Conservation (phyloP, 768 basidiomycete species). For the Lyophyllum shimeji region DNA sequence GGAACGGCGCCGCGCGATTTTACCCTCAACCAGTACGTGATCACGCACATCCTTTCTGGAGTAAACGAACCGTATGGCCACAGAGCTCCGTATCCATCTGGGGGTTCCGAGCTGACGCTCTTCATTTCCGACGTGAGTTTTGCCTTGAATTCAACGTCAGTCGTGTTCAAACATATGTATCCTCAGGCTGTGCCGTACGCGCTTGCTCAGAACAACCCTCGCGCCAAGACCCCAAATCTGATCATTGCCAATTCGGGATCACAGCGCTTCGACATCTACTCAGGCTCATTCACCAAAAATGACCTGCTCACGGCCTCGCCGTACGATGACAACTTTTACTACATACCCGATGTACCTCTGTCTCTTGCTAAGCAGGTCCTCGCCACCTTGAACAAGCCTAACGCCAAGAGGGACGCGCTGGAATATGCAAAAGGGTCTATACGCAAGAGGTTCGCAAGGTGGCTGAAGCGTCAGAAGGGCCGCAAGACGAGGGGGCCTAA, state of each 20-base stretch:
- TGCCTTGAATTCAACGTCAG: background rate
- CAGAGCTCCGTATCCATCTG: constrained; percentile 64
- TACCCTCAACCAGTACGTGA: constrained; percentile 56
- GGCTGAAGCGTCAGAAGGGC: constrained; percentile 44
- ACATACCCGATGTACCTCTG: constrained; percentile 53
- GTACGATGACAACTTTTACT: constrained; percentile 64
- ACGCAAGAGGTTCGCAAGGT: constrained; percentile 25
- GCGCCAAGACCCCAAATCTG: constrained; percentile 57
- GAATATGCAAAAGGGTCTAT: constrained; percentile 31
- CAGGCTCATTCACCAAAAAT: constrained; percentile 75
- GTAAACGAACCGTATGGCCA: background rate
- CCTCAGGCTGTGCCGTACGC: constrained; percentile 53
- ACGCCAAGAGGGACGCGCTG: constrained; percentile 39
- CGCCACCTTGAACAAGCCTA: constrained; percentile 47
- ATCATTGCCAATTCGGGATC: constrained; percentile 66
- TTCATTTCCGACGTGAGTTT: constrained; percentile 46
- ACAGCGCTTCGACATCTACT: constrained; percentile 65
- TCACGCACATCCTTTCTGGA: background rate
- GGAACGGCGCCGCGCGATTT: constrained; percentile 80
- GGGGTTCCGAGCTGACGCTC: constrained; percentile 57
- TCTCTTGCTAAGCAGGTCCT: constrained; percentile 54
- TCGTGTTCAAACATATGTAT: background rate
- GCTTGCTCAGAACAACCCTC: constrained; percentile 62
- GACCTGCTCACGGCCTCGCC: constrained; percentile 78
- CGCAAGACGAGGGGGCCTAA: background rate